Conservation (phyloP, 176 grass and related monocot genomes). For the Juncus inflexus region DNA sequence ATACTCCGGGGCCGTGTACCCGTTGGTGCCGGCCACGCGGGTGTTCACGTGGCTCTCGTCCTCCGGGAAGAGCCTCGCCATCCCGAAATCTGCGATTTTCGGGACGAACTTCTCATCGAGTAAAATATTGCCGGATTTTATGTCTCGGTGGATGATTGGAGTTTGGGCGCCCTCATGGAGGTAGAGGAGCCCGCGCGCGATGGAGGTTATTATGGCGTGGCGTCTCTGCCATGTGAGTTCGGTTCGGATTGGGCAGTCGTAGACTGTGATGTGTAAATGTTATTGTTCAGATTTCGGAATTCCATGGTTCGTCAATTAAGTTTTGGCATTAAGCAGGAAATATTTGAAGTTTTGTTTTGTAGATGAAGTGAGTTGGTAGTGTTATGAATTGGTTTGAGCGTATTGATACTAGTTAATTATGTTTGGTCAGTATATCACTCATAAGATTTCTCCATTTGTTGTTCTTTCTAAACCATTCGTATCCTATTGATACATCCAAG, state of each 20-base stretch:
- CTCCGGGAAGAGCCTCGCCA: conserved; percentile 34
- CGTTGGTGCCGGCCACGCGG: conserved; percentile 37
- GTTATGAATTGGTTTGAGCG: not conserved
- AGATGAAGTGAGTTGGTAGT: not conserved
- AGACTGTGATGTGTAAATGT: too few relatives aligned
- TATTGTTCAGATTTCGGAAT: too few relatives aligned
- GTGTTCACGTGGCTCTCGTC: conserved; percentile 34
- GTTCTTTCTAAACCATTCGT: too few relatives aligned
- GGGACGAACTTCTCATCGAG: conserved; percentile 29
- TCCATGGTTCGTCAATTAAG: too few relatives aligned
- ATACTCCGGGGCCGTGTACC: conserved; percentile 50
- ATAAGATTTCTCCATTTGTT: too few relatives aligned
- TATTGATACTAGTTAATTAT: too few relatives aligned
- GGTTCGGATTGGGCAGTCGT: conserved; percentile 9
- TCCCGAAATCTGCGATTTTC: conserved; percentile 50
- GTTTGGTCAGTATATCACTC: too few relatives aligned
- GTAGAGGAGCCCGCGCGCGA: conserved; percentile 45
- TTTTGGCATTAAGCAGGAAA: not conserved
- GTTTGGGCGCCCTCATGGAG: conserved; percentile 41
- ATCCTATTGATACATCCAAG: too few relatives aligned
- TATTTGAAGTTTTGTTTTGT: not conserved
- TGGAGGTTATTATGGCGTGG: conserved; percentile 30
- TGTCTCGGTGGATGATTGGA: conserved; percentile 40
- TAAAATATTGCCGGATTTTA: conserved; percentile 44
- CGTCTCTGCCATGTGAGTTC: conserved; percentile 35